Percentiles rank a stretch among this genome's conserved stretches.
phyloP scores from a whole-genome alignment of 768 basidiomycete species.

The Panaeolus papilionaceus region DNA sequence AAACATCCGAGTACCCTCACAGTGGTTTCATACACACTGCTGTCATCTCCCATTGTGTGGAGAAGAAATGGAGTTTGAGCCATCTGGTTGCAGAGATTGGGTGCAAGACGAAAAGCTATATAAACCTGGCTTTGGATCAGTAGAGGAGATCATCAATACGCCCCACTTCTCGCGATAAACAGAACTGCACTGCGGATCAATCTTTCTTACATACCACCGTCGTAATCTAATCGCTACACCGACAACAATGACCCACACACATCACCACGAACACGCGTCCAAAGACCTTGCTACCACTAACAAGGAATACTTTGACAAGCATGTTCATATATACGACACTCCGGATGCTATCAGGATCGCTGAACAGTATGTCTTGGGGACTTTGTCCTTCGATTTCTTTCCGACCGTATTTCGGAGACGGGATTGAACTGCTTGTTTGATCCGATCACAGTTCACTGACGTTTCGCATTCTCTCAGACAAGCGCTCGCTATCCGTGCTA shows the following conservation, averaged over 20 bases:
- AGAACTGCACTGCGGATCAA: background rate
- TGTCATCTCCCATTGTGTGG: no score
- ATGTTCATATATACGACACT: constrained; percentile 3
- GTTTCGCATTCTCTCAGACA: background rate
- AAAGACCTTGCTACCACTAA: background rate
- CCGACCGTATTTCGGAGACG: background rate
- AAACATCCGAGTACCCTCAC: background rate
- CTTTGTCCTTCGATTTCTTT: background rate
- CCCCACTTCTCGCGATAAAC: no score
- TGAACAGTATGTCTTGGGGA: background rate
- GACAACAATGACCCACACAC: background rate
- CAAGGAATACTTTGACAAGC: constrained; percentile 13
- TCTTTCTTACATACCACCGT: background rate
- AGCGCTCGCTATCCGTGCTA: constrained; percentile 12
- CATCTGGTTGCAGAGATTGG: background rate
- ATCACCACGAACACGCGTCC: background rate
- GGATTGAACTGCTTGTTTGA: background rate
- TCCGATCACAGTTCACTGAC: constrained; percentile 2
- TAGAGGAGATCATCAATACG: no score
- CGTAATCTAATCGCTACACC: background rate
- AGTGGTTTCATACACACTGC: background rate
- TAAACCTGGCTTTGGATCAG: no score
- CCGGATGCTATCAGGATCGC: background rate
- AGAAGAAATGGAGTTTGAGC: background rate
- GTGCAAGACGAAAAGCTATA: no score